Evolutionary conservation across 1,284 basidiomycete genomes (phyloP), one percentile per base, ranked within the genome.

Genomic region (Tetrapyrgos nigripes): DNA sequence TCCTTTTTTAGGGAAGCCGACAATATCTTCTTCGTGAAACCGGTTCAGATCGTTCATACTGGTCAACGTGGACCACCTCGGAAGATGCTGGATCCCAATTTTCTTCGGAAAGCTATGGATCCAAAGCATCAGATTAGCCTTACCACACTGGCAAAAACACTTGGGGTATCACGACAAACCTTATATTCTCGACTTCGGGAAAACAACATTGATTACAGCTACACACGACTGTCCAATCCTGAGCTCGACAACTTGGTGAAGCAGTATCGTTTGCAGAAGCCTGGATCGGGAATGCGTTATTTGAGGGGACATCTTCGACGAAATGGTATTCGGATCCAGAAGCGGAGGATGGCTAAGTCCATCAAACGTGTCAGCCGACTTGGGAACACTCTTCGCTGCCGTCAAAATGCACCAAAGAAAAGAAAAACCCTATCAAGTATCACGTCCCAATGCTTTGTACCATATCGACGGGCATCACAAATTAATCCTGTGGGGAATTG

Each of bases 1-100:
- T 11, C 4, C 10, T 9, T 29, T 50, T 4, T n/a, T 50, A 50
- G 49, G 8, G 49, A 50, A 17, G 27, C 55, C 4, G 37, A 1
- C 11, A 23, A 59, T 51, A 43, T 62, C 13, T 31, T 21, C 1
- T 50, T 31, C 43, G 37, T 56, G 11, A 49, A 59, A 24, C 57
- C 60, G n/a, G 60, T 62, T 0, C 52, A 44, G 8, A 33, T 53
- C 4, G 31, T 52, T 14, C 17, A 13, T n/a, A 53, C 55, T 14
- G 54, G 55, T 11, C 56, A 53, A 29, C 55, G 40, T 13, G 59
- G 59, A 4, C 54, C 45, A 1, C 59, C 55, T 14, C 24, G 33
- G 3, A 60, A 60, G 27, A 33, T 17, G 4, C n/a, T 61, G 13
- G 50, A 48, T 49, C 3, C 29, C 6, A 26, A 37, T 2, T 55